phyloP scores from a whole-genome alignment of 371 early-diverging fungal species.

The Rhizopus stolonifer region DNA sequence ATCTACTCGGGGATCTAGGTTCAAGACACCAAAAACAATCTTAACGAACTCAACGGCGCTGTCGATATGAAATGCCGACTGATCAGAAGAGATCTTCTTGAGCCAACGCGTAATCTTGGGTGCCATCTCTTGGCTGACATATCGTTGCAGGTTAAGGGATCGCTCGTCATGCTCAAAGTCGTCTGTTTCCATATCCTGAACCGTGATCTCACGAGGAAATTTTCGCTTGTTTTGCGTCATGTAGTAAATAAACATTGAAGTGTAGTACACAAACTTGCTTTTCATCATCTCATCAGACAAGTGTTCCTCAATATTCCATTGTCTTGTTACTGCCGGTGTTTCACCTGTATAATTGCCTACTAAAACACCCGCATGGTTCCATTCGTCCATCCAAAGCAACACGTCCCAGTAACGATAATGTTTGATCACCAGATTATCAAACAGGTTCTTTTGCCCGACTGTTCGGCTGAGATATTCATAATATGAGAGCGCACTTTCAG shows the following conservation, averaged over 20 bases:
- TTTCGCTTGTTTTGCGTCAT: slow-evolving; percentile 17
- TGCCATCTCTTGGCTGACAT: slow-evolving; percentile 47
- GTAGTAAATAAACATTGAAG: slow-evolving; percentile 22
- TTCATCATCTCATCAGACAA: slow-evolving; percentile 81
- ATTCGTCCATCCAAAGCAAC: slow-evolving; percentile 91
- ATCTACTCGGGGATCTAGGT: slow-evolving; percentile 66
- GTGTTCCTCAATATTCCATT: slow-evolving; percentile 89
- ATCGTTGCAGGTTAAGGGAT: slow-evolving; percentile 35
- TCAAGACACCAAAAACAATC: slow-evolving; percentile 67
- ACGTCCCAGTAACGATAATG: slow-evolving; percentile 74
- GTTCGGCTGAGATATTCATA: slow-evolving; percentile 70
- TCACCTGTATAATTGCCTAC: neutral
- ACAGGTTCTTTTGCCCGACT: slow-evolving; percentile 69
- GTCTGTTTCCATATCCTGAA: slow-evolving; percentile 12
- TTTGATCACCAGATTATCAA: slow-evolving; percentile 68
- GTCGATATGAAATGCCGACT: slow-evolving; percentile 27
- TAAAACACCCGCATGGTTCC: slow-evolving; percentile 83
- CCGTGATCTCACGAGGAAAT: slow-evolving; percentile 14
- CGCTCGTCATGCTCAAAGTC: slow-evolving; percentile 18
- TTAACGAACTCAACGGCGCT: slow-evolving; percentile 82
- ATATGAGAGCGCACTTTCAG: slow-evolving; percentile 73
- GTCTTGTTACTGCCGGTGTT: slow-evolving; percentile 28
- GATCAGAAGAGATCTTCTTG: neutral
- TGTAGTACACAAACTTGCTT: slow-evolving; percentile 52
- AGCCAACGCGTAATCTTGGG: slow-evolving; percentile 52